Conservation (phyloP, 2,329 filamentous ascomycete genomes). For the Helotiales sp. region DNA sequence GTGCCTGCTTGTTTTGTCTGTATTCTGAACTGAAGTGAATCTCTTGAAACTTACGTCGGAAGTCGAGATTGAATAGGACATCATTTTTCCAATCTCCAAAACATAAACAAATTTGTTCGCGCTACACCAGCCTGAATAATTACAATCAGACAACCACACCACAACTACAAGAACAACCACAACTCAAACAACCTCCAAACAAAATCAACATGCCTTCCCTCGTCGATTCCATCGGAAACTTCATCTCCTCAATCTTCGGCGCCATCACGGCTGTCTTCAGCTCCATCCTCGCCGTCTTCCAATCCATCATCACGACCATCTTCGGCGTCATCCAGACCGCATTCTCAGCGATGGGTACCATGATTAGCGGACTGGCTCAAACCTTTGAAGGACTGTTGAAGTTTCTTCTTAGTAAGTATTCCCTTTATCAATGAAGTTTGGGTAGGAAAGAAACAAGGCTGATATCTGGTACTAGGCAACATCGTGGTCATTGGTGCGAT, state of each 20-base stretch:
- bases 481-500: constrained; percentile 29
- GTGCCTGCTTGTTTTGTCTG: neutral
- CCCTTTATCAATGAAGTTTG: neutral
- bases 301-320: constrained; percentile 28
- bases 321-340: constrained; percentile 25
- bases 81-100: neutral
- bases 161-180: neutral
- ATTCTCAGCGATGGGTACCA: constrained; percentile 25
- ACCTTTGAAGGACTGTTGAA: constrained; percentile 32
- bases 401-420: constrained; percentile 32
- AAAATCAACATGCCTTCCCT: constrained; percentile 32
- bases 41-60: neutral
- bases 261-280: constrained; percentile 25
- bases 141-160: neutral
- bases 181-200: neutral
- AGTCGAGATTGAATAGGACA: neutral
- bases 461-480: constrained; percentile 22
- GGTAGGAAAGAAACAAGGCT: neutral
- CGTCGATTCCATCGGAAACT: constrained; percentile 22
- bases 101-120: neutral
- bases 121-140: neutral
- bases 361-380: constrained; percentile 28
- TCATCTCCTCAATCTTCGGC: constrained; percentile 31
- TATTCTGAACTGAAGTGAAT: neutral
- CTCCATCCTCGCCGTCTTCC: constrained; percentile 32